Evolutionary conservation across 176 grass and related monocot species (phyloP).

Genomic region (Stipa capillata): DNA sequence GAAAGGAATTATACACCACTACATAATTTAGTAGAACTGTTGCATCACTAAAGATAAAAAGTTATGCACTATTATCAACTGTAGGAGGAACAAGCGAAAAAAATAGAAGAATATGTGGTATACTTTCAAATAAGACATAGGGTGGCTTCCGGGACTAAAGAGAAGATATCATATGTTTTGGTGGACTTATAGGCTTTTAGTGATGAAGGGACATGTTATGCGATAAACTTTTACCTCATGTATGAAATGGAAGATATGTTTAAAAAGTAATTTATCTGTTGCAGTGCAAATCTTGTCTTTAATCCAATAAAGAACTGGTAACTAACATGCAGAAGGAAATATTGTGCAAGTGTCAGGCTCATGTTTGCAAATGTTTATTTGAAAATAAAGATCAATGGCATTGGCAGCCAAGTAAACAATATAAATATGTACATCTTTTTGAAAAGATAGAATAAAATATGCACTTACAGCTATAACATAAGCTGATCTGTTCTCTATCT

Average conservation of each 20-base stretch:
- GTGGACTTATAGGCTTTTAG: neutral
- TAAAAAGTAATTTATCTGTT: conserved; percentile 2
- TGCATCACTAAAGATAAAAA: neutral
- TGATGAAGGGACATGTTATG: neutral
- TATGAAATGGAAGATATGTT: conserved; percentile 15
- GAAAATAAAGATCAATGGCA: neutral
- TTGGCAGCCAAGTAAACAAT: neutral
- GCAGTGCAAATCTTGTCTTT: neutral
- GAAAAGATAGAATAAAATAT: neutral
- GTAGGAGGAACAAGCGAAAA: neutral
- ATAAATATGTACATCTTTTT: neutral
- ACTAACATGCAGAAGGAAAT: neutral
- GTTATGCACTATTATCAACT: neutral
- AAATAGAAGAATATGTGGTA: neutral
- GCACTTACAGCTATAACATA: conserved; percentile 91
- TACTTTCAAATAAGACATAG: conserved; percentile 11
- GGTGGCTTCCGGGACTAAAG: neutral
- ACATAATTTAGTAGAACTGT: neutral
- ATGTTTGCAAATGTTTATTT: neutral
- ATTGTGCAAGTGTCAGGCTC: neutral
- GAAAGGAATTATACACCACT: neutral
- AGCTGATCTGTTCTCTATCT: conserved; percentile 94
- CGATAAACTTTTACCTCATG: neutral
- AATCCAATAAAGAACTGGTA: neutral
- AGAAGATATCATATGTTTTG: neutral